Evolutionary conservation across 106 monocot species (phyloP).

Genomic region (Alisma plantagoaquatica): DNA sequence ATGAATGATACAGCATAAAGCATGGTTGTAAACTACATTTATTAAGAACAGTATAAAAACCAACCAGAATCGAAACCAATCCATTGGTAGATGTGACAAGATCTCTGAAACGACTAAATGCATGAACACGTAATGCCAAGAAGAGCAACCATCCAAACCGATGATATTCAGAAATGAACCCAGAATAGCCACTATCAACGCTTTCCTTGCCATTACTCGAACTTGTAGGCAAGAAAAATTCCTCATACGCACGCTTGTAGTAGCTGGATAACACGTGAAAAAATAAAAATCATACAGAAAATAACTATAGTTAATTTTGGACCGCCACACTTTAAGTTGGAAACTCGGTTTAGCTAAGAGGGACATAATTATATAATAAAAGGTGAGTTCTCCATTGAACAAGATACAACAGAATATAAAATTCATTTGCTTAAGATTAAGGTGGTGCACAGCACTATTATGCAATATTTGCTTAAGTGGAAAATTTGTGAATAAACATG

Average conservation of each 20-base stretch:
- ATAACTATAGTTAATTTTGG: neutral
- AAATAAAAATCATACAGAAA: neutral
- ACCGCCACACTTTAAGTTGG: neutral
- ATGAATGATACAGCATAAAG: neutral
- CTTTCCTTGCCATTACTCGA: constrained; percentile 16
- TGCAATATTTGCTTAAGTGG: too few species aligned
- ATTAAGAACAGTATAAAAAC: neutral
- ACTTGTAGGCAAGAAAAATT: constrained; percentile 48
- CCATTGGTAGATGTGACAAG: constrained; percentile 88
- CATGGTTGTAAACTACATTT: neutral
- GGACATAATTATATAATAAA: neutral
- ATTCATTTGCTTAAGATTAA: neutral
- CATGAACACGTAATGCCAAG: constrained; percentile 67
- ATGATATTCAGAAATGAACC: constrained; percentile 64
- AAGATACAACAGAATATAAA: neutral
- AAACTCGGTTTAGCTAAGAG: neutral
- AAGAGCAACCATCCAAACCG: constrained; percentile 95
- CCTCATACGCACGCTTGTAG: constrained; percentile 63
- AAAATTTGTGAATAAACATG: too few species aligned
- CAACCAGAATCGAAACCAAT: constrained; percentile 78
- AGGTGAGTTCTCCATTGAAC: neutral
- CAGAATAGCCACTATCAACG: constrained; percentile 15
- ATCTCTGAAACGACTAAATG: constrained; percentile 74
- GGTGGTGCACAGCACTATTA: too few species aligned
- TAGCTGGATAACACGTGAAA: constrained; percentile 37